Evolutionary conservation across 306 rosid species (phyloP).

Genomic region (Elaeagnus macrophylla): DNA sequence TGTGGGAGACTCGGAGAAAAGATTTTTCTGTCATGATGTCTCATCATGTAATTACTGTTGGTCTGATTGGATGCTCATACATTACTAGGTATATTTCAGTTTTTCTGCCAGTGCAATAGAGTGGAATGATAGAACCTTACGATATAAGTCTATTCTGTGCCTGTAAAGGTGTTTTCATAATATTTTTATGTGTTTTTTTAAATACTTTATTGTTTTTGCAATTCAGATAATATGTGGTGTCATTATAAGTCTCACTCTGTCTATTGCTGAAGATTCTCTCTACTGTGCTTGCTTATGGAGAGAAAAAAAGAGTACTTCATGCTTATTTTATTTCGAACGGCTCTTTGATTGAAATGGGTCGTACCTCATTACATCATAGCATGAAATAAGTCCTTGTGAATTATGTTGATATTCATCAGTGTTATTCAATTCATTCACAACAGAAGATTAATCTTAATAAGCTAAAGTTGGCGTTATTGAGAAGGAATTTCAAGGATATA

Average conservation of each 20-base stretch:
- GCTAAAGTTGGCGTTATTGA: conserved; percentile 9
- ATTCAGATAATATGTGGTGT: neutral
- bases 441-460: conserved; percentile 5
- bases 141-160: neutral
- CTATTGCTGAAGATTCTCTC: too few relatives aligned
- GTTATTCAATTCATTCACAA: neutral
- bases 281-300: too few relatives aligned
- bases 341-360: too few relatives aligned
- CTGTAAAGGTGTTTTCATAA: neutral
- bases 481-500: conserved; percentile 12
- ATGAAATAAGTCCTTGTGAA: neutral
- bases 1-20: conserved; percentile 95
- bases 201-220: neutral
- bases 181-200: neutral
- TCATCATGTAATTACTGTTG: conserved; percentile 80
- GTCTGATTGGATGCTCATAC: conserved; percentile 70
- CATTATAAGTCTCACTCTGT: neutral
- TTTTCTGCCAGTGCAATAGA: conserved; percentile 1
- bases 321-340: too few relatives aligned
- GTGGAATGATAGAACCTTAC: neutral
- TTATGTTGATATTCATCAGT: neutral
- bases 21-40: conserved; percentile 96
- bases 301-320: too few relatives aligned
- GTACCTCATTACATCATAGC: neutral
- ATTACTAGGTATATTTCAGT: conserved; percentile 51